Evolutionary conservation across 2,329 filamentous ascomycete genomes (phyloP).

Genomic region (Aspergillaceae sp.): DNA sequence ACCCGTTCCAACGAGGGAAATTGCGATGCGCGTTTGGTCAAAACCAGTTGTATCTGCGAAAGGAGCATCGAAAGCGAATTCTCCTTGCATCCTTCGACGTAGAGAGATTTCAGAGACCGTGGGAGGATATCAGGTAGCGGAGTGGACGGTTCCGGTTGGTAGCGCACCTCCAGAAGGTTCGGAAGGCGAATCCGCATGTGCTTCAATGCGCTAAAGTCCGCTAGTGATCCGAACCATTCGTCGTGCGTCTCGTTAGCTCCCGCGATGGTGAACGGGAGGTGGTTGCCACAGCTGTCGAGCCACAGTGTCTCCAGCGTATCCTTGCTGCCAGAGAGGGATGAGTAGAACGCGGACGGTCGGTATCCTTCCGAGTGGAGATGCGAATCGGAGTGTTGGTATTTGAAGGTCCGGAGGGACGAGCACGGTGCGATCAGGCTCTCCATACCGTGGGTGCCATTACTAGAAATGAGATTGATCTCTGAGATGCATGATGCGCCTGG

Average conservation of each 20-base stretch:
- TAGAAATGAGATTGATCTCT: constrained; percentile 18
- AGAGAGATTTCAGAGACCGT: constrained; percentile 14
- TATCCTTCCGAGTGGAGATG: constrained; percentile 19
- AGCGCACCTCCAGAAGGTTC: constrained; percentile 24
- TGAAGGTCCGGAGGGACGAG: constrained; percentile 17
- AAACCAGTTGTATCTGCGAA: constrained; percentile 14
- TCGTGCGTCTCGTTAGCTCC: constrained; percentile 22
- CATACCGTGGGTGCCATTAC: constrained; percentile 20
- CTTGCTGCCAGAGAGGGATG: constrained; percentile 17
- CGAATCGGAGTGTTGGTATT: constrained; percentile 24
- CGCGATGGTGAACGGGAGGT: constrained; percentile 20
- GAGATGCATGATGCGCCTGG: constrained; percentile 12
- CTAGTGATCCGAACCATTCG: constrained; percentile 22
- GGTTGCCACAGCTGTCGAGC: constrained; percentile 20
- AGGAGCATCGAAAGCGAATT: constrained; percentile 16
- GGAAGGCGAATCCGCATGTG: constrained; percentile 23
- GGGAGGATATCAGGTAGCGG: constrained; percentile 18
- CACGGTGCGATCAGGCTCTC: constrained; percentile 14
- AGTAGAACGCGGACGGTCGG: constrained; percentile 17
- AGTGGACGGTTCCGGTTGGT: constrained; percentile 15
- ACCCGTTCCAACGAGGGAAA: constrained; percentile 13
- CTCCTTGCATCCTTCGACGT: constrained; percentile 23
- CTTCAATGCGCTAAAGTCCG: constrained; percentile 18
- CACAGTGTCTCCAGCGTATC: constrained; percentile 18
- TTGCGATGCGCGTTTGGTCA: constrained; percentile 11